Evolutionary conservation across 768 basidiomycete species (phyloP), one percentile per base, ranked within the genome.

Genomic region (Lyophyllum shimeji): DNA sequence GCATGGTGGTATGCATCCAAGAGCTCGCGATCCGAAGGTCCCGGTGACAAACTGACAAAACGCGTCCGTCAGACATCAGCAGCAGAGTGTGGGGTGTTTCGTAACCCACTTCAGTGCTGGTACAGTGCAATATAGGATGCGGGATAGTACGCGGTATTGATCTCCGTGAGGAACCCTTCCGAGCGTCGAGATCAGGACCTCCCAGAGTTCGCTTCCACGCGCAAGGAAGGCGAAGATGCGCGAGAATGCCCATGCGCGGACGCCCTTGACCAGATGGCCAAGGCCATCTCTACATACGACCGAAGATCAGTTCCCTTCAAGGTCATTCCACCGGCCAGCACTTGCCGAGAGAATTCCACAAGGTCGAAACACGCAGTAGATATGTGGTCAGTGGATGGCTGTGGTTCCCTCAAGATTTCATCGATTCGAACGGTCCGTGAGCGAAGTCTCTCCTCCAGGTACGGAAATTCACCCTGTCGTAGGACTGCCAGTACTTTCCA

Each of bases 401-500:
- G 25, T 37, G 47, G 51, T 37, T 56, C 50, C 47, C 46, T 24
- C 46, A 56, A 17, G 12, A 46, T 42, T 21, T 53, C 34, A 33
- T 56, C 34, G 21, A 60, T 56, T 15, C 51, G 48, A 1, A 12
- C 4, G 7, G 48, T 42, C 4, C 50, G 55, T n/a, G 42, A 44
- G 12, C 24, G 40, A 20, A 59, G 43, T 9, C 51, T 55, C 43
- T 59, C 54, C 39, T 56, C 50, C 17, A 59, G 17, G 25, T 40
- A 52, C 15, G 27, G 46, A 25, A 55, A 20, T 23, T 47, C 52
- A 39, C 52, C 57, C 6, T 20, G 37, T 5, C 53, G 49, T 27
- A 59, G 18, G 29, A 33, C 17, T 13, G n/a, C 49, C 46, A 59
- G 25, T n/a, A 55, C 50, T 39, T 59, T 59, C 53, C 53, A 59